phyloP scores from a whole-genome alignment of 2,329 filamentous ascomycete genomes.

The Clarireedia hainanense region DNA sequence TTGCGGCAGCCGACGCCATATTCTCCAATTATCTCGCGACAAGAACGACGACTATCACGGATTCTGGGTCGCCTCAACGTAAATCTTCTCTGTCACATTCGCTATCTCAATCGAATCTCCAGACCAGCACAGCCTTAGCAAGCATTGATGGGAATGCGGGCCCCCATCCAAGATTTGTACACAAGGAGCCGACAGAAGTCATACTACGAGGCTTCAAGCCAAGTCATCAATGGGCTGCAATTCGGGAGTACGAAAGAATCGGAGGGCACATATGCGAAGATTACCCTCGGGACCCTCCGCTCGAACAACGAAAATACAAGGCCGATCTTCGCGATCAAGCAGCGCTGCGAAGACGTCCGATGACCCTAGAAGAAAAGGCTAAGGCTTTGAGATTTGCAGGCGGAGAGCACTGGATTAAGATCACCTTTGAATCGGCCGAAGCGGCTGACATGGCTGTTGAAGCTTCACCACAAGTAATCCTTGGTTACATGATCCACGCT shows the following conservation, averaged over 20 bases:
- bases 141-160: slow-evolving; percentile 23
- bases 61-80: slow-evolving; percentile 26
- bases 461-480: slow-evolving; percentile 62
- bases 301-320: slow-evolving; percentile 62
- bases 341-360: slow-evolving; percentile 53
- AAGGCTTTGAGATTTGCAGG: slow-evolving; percentile 77
- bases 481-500: slow-evolving; percentile 63
- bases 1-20: slow-evolving; percentile 53
- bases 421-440: slow-evolving; percentile 69
- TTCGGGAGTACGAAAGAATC: slow-evolving; percentile 80
- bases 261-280: slow-evolving; percentile 87
- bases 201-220: slow-evolving; percentile 74
- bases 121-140: slow-evolving; percentile 28
- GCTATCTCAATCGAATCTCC: slow-evolving; percentile 29
- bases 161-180: slow-evolving; percentile 22
- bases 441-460: slow-evolving; percentile 63
- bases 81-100: slow-evolving; percentile 25
- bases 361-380: slow-evolving; percentile 65
- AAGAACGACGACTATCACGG: slow-evolving; percentile 27
- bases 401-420: slow-evolving; percentile 86
- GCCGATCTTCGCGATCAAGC: slow-evolving; percentile 66
- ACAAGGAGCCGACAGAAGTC: slow-evolving; percentile 63
- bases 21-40: slow-evolving; percentile 51
- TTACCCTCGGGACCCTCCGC: slow-evolving; percentile 78
- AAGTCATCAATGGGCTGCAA: slow-evolving; percentile 72